Percentiles rank a stretch among this genome's conserved stretches.
phyloP scores from a whole-genome alignment of 768 basidiomycete species.

The Trichaptum fuscoviolaceum region DNA sequence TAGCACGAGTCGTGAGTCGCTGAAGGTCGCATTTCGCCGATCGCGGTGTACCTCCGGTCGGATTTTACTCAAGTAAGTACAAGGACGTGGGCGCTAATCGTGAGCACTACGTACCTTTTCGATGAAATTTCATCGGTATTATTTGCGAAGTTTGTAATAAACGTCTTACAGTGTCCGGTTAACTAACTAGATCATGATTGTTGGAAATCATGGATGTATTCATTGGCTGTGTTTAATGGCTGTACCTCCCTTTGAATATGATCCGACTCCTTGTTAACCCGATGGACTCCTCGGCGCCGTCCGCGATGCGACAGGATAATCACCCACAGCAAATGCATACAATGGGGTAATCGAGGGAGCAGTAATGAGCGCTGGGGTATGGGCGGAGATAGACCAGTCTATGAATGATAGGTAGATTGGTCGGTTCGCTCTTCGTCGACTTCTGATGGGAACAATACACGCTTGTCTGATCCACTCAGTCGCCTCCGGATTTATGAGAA shows the following conservation, averaged over 20 bases:
- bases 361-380: not conserved
- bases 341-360: not conserved
- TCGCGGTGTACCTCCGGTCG: not conserved
- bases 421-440: not conserved
- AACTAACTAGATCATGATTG: not conserved
- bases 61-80: not conserved
- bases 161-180: not conserved
- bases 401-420: not conserved
- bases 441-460: not conserved
- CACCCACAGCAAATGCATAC: not conserved
- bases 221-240: not conserved
- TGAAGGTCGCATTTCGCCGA: not conserved
- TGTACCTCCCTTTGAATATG: not conserved
- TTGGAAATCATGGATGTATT: not conserved
- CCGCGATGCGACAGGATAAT: not conserved
- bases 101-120: not conserved
- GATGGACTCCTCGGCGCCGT: not conserved
- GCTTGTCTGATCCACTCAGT: not conserved
- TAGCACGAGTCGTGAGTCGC: not conserved
- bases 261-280: not conserved
- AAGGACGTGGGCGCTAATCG: not conserved
- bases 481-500: not conserved
- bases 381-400: not conserved
- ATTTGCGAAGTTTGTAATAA: not conserved
- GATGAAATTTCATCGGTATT: not conserved